Base-by-base conservation (phyloP, 371 early-diverging fungal species). In the Parasitella parasitica region DNA sequence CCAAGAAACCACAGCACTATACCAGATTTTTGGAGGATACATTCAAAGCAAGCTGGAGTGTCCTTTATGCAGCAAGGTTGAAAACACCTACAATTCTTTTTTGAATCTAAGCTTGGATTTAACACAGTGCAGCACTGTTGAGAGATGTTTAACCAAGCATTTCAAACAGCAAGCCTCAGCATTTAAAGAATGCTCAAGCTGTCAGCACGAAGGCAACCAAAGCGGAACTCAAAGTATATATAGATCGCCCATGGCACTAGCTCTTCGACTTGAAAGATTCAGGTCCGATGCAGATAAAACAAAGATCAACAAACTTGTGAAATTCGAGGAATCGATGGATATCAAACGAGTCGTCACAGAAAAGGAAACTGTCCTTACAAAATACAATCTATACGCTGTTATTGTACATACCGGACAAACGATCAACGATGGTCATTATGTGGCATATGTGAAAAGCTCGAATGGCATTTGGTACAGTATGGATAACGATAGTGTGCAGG, bases 11-110 rank as follows among this genome's bases (percentile, higher is more conserved):
- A 91, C 93, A 7, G 79, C 89, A 24, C 64, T 92, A 22, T 85
- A 90, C 70, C 91, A 88, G 60, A 84, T 93, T 8, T 94, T 94
- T 85, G 93, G 92, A 59, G 94, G 94, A 0, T 88, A 87, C 55
- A 65, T 92, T 32, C 91, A 90, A 59, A 86, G 86, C 52, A 80
- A 85, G 41, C 78, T 92, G 61, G 77, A 72, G 46, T 96, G 96
- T 72, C 61, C 80, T 16, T 63, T 63, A 18, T 96, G 96, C 75
- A 82, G 85, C n/a, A 60, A 79, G 56, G 67, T 78, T 36, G 89
- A 91, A 35, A 83, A 88, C 60, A 84, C 86, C 0, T 87, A 87
- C 62, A 89, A 91, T 57, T 78, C 90, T 3, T 79, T 87, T 53
- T 72, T 94, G 59, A 88, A 93, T 61, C 55, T 96, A 20, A 85